A percentile compares a stretch with the other conserved stretches of the same genome.
Conservation (phyloP, 2,329 filamentous ascomycete genomes). For the Hypoxylon sp. region DNA sequence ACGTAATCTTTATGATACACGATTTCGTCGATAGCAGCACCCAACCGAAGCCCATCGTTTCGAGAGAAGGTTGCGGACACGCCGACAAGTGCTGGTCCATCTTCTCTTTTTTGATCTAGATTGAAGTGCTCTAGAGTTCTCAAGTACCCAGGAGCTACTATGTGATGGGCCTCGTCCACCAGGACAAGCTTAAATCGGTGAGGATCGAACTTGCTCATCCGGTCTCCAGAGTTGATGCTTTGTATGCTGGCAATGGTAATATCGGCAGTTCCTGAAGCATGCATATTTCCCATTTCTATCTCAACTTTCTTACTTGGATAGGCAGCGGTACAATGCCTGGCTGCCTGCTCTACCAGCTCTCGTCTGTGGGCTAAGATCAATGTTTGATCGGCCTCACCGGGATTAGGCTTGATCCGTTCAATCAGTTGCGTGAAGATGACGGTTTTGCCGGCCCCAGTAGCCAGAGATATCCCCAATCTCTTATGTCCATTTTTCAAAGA, state of each 20-base stretch:
- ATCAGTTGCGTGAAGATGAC: slow-evolving; percentile 98
- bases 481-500: slow-evolving; percentile 77
- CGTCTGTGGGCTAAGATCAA: slow-evolving; percentile 91
- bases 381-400: slow-evolving; percentile 72
- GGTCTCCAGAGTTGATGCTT: slow-evolving; percentile 79
- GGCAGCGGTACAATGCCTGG: slow-evolving; percentile 78
- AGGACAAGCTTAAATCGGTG: slow-evolving; percentile 84
- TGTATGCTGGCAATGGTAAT: slow-evolving; percentile 93
- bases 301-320: slow-evolving; percentile 86
- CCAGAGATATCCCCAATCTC: slow-evolving; percentile 83
- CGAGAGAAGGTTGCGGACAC: slow-evolving; percentile 84
- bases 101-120: slow-evolving; percentile 59
- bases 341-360: slow-evolving; percentile 94
- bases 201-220: slow-evolving; percentile 85
- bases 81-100: slow-evolving; percentile 77
- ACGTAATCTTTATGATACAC: slow-evolving; percentile 86
- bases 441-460: slow-evolving; percentile 90
- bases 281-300: slow-evolving; percentile 85
- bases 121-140: slow-evolving; percentile 80
- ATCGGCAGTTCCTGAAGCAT: slow-evolving; percentile 82
- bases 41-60: slow-evolving; percentile 84
- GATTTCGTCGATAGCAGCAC: slow-evolving; percentile 89
- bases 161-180: slow-evolving; percentile 97
- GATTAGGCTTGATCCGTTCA: slow-evolving; percentile 70
- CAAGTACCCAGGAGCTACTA: slow-evolving; percentile 84